A percentile compares a stretch with the other conserved stretches of the same genome.
Evolutionary conservation across 805 yeast genomes (phyloP).

Genomic region (Phaffomyces thermotolerans): DNA sequence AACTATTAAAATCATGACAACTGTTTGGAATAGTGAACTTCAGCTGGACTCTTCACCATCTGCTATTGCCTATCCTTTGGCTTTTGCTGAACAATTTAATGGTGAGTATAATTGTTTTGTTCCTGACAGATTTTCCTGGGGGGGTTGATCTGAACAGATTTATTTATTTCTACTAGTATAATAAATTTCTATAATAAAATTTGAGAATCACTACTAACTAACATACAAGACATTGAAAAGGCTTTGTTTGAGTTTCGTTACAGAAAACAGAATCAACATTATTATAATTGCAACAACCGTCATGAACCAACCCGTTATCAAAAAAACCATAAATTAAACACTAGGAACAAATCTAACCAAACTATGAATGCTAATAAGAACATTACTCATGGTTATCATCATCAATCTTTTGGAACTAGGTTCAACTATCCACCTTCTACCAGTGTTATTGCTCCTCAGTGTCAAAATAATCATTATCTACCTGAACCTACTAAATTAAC

Average conservation of each 20-base stretch:
- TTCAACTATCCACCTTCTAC: not conserved
- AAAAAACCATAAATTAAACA: not conserved
- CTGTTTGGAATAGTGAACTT: conserved; percentile 1
- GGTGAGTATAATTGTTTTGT: not conserved
- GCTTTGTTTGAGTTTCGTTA: conserved; percentile 21
- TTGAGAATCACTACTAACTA: conserved; percentile 4
- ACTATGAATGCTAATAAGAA: not conserved
- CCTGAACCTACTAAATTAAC: not conserved
- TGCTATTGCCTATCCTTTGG: not conserved
- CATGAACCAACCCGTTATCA: not conserved
- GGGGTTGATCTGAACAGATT: not conserved
- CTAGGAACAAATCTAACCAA: not conserved
- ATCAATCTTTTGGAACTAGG: not conserved
- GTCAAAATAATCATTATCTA: not conserved
- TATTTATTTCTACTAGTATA: no score
- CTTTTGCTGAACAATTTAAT: conserved; percentile 6
- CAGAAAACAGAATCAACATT: conserved; percentile 15
- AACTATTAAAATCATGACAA: not conserved
- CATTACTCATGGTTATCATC: not conserved
- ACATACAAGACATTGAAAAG: conserved; percentile 15
- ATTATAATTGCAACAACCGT: conserved; percentile 1
- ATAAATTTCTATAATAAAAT: no score
- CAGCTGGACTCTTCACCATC: not conserved
- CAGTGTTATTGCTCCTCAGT: not conserved
- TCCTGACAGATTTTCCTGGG: not conserved